A percentile compares a stretch with the other conserved stretches of the same genome.
Evolutionary conservation across 2,329 filamentous ascomycete genomes (phyloP).

Genomic region (Venturia carpophila): DNA sequence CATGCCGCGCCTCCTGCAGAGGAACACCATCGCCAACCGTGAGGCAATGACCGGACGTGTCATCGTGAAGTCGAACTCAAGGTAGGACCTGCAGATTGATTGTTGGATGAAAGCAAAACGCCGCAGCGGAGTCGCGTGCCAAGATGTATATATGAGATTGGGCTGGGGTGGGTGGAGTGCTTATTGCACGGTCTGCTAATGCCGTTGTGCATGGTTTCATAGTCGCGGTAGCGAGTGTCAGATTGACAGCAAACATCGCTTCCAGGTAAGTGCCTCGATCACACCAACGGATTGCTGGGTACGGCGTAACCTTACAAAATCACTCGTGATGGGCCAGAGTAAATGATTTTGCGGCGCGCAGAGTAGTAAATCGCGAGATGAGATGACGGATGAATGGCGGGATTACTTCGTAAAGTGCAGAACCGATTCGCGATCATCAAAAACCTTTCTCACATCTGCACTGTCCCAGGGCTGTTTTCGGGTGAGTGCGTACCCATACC

Average conservation of each 20-base stretch:
- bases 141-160: constrained; percentile 4
- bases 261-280: background rate
- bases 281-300: background rate
- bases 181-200: constrained; percentile 2
- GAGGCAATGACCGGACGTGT: constrained; percentile 1
- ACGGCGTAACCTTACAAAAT: background rate
- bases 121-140: background rate
- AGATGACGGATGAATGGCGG: background rate
- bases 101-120: background rate
- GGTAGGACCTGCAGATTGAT: constrained; percentile 9
- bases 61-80: constrained; percentile 7
- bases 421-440: background rate
- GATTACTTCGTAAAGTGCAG: background rate
- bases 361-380: background rate
- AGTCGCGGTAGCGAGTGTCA: background rate
- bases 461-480: background rate
- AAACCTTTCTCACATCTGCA: background rate
- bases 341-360: background rate
- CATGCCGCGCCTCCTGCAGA: background rate
- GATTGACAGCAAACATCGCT: background rate
- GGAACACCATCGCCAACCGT: background rate
- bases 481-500: background rate
- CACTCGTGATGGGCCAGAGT: background rate
- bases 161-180: background rate
- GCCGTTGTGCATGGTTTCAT: background rate